These are phyloP conservation scores for Talaromyces thailandensis DNA, from an alignment of 495 filamentous ascomycete species.

Conservation along the genomic window DNA sequence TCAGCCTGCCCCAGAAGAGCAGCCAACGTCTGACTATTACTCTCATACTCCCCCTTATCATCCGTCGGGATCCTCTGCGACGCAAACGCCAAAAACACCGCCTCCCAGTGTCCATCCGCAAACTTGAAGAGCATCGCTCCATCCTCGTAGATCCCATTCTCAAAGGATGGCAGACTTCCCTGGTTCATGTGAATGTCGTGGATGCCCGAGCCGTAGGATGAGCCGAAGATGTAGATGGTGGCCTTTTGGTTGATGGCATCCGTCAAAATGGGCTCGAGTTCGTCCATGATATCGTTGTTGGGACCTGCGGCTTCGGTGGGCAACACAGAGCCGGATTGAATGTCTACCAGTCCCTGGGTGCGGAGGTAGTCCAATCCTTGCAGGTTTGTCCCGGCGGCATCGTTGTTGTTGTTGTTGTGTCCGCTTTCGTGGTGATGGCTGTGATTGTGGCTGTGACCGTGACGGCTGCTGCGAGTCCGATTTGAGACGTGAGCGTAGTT, in stretches of 20 bases:
- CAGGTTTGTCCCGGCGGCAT: constrained; percentile 9
- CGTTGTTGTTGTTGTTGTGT: neutral
- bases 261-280: constrained; percentile 24
- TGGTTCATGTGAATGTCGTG: constrained; percentile 40
- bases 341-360: constrained; percentile 14
- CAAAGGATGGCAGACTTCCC: constrained; percentile 22
- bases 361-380: constrained; percentile 19
- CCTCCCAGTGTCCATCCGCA: constrained; percentile 17
- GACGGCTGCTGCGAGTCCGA: neutral
- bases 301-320: constrained; percentile 13
- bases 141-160: constrained; percentile 30
- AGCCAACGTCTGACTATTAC: constrained; percentile 15
- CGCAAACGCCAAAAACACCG: constrained; percentile 18
- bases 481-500: neutral
- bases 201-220: constrained; percentile 26
- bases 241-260: constrained; percentile 24
- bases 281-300: constrained; percentile 25
- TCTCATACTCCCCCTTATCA: constrained; percentile 11
- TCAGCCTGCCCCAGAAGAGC: constrained; percentile 6
- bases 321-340: constrained; percentile 14
- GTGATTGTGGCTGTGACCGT: neutral
- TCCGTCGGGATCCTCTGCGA: constrained; percentile 17
- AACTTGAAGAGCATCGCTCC: constrained; percentile 31
- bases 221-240: constrained; percentile 24
- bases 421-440: neutral